These are phyloP conservation scores for Hypomontagnella monticulosa DNA, from an alignment of 495 filamentous ascomycete species.

Conservation along the genomic window DNA sequence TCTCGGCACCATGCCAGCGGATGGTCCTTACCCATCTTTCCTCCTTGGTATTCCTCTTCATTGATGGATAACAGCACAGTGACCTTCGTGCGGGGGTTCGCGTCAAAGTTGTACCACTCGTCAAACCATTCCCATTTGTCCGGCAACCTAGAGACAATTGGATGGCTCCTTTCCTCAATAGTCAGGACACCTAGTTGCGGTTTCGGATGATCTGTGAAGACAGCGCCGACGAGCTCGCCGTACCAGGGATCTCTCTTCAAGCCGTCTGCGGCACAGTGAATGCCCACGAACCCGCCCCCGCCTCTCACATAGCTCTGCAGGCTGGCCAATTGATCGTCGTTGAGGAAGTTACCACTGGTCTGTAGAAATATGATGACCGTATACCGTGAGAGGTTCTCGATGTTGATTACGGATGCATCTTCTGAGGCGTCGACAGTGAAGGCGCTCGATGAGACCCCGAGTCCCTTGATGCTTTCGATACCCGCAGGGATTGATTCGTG, in stretches of 20 bases:
- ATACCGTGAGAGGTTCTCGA: slow-evolving; percentile 40
- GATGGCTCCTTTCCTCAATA: slow-evolving; percentile 38
- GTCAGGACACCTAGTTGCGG: slow-evolving; percentile 42
- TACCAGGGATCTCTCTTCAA: slow-evolving; percentile 48
- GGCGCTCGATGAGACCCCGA: slow-evolving; percentile 31
- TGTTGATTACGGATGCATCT: slow-evolving; percentile 45
- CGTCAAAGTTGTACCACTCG: slow-evolving; percentile 55
- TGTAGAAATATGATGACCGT: slow-evolving; percentile 50
- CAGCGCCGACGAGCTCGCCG: slow-evolving; percentile 48
- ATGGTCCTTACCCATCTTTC: slow-evolving; percentile 45
- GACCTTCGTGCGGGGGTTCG: slow-evolving; percentile 39
- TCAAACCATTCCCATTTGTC: slow-evolving; percentile 48
- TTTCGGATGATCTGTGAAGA: slow-evolving; percentile 49
- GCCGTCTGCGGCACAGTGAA: slow-evolving; percentile 52
- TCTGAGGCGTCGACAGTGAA: slow-evolving; percentile 45
- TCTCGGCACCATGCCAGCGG: slow-evolving; percentile 51
- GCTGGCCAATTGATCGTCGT: slow-evolving; percentile 38
- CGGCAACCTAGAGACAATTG: slow-evolving; percentile 35
- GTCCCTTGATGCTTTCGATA: slow-evolving; percentile 40
- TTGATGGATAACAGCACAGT: slow-evolving; percentile 47
- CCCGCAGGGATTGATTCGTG: slow-evolving; percentile 51
- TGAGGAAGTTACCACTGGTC: slow-evolving; percentile 50
- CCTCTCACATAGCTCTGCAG: slow-evolving; percentile 44
- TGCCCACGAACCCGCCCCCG: slow-evolving; percentile 50
- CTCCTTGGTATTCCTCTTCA: slow-evolving; percentile 46